These are phyloP conservation scores for Daldinia loculata DNA, from an alignment of 495 filamentous ascomycete genomes.

Conservation along the genomic window DNA sequence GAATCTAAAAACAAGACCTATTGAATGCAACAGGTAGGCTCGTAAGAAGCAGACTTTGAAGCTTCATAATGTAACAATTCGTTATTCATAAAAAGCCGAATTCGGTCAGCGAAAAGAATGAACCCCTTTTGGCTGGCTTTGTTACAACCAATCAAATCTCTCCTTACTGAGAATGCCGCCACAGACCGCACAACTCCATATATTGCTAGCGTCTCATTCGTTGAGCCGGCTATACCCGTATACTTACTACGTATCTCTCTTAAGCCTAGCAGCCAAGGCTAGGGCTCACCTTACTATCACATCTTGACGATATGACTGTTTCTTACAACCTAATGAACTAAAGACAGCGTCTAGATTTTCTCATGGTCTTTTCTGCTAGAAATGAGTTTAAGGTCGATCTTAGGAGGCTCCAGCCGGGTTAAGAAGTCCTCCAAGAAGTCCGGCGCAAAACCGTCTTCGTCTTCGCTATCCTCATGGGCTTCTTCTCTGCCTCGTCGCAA, in stretches of 20 bases:
- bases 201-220: conserved; percentile 15
- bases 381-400: conserved; percentile 47
- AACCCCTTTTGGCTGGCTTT: conserved; percentile 3
- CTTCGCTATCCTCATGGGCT: conserved; percentile 55
- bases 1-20: conserved; percentile 3
- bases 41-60: conserved; percentile 20
- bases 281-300: neutral
- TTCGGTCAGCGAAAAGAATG: conserved; percentile 12
- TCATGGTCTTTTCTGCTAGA: conserved; percentile 18
- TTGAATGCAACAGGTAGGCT: neutral
- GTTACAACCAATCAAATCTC: conserved; percentile 6
- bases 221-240: neutral
- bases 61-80: conserved; percentile 34
- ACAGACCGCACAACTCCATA: neutral
- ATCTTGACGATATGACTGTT: neutral
- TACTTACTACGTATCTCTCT: neutral
- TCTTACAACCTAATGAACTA: neutral
- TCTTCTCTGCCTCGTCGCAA: conserved; percentile 65
- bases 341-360: neutral
- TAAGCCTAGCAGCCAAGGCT: neutral
- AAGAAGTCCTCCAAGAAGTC: conserved; percentile 52
- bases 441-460: conserved; percentile 46
- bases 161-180: neutral
- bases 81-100: conserved; percentile 36
- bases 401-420: conserved; percentile 52